phyloP scores from a whole-genome alignment of 2,329 filamentous ascomycete genomes.

The Myriosclerotinia duriaeana region DNA sequence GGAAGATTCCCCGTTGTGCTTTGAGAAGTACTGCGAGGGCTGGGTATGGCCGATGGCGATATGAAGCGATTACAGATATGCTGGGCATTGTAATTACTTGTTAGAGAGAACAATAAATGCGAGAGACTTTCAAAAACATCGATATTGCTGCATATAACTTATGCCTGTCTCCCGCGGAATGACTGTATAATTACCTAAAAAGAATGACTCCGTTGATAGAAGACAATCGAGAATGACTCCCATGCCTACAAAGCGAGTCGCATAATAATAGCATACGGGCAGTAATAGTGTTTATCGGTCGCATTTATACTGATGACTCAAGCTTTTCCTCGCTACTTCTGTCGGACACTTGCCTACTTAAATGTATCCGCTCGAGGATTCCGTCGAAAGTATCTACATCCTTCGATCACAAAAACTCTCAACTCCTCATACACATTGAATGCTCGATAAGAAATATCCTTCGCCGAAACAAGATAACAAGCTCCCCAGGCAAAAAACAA shows the following conservation, averaged over 20 bases:
- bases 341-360: background rate
- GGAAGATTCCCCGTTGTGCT: background rate
- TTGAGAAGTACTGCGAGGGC: background rate
- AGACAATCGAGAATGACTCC: background rate
- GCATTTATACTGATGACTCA: too few species aligned
- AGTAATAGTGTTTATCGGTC: too few species aligned
- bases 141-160: background rate
- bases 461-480: background rate
- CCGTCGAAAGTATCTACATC: background rate
- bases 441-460: background rate
- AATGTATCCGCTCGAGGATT: too few species aligned
- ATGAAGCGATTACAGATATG: background rate
- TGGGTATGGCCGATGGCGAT: too few species aligned
- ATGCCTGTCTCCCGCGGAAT: background rate
- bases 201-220: too few species aligned
- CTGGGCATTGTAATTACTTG: background rate
- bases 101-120: background rate
- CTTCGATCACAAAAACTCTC: background rate
- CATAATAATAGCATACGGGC: too few species aligned
- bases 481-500: background rate
- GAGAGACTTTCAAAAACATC: background rate
- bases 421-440: background rate
- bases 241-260: accelerated
- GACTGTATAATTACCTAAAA: background rate
- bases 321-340: too few species aligned